These are phyloP conservation scores for Solanum hybrid DNA, from an alignment of 305 asterid species.

Conservation along the genomic window DNA sequence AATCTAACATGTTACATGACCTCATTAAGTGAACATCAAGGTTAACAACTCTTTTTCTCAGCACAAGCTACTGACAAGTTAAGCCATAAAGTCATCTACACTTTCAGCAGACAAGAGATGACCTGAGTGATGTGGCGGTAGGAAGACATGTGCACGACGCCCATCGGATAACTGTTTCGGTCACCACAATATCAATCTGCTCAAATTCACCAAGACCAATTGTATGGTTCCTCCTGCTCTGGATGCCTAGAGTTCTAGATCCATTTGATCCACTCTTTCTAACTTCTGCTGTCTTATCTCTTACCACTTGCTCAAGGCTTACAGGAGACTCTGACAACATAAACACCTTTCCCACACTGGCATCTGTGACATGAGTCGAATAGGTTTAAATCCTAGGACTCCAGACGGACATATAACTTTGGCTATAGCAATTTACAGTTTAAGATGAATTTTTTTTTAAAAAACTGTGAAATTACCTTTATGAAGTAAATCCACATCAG, in stretches of 20 bases:
- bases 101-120: constrained; percentile 61
- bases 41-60: background rate
- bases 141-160: constrained; percentile 68
- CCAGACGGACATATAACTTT: background rate
- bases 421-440: background rate
- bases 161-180: constrained; percentile 80
- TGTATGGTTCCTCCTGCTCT: constrained; percentile 60
- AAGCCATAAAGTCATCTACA: background rate
- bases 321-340: constrained; percentile 12
- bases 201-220: constrained; percentile 62
- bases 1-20: constrained; percentile 4
- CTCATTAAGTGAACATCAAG: background rate
- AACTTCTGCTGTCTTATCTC: constrained; percentile 23
- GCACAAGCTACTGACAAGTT: background rate
- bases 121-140: constrained; percentile 56
- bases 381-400: background rate
- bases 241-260: constrained; percentile 29
- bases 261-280: constrained; percentile 21
- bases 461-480: constrained; percentile 29
- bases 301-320: constrained; percentile 15
- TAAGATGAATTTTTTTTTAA: background rate
- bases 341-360: constrained; percentile 9
- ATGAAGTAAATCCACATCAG: constrained; percentile 20
- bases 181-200: constrained; percentile 47
- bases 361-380: constrained; percentile 13